Evolutionary conservation across 2,329 filamentous ascomycete genomes (phyloP), one percentile per base, ranked within the genome.

Genomic region (Paraphaeosphaeria sporulosa): DNA sequence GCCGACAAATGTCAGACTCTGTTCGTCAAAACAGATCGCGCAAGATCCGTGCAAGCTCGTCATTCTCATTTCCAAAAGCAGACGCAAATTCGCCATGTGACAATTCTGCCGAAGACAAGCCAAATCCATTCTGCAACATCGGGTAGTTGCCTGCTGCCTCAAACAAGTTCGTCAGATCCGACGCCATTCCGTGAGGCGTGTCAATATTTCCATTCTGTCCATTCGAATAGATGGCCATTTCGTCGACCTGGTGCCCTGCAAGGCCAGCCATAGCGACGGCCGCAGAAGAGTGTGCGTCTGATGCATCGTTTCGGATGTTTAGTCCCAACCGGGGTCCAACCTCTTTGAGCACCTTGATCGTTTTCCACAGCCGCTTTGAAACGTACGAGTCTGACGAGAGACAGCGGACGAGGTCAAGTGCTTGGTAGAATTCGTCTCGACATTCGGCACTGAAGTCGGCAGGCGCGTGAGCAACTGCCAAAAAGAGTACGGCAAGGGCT

Each of bases 391-490:
- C 88, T 32, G 86, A 86, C 3, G 88, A 91, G 57, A 94, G 83
- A 57, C 90, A 89, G 63, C 90, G 89, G 42, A 94, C 86, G 3
- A 94, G 81, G 56, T 92, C 89, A 0, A 94, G 84, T 0, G 89
- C 90, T 83, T 90, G 87, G 79, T 93, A 92, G 71, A 94, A 94
- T 75, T 94, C 91, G 47, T 90, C 87, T 19, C 90, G 85, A 64
- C 90, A 92, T 25, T 83, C 77, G 10, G 84, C 81, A 67, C 87
- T 90, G 74, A 93, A 94, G 27, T 88, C 84, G 0, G 90, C 85
- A 0, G 91, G 90, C 0, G 90, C 89, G 70, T 94, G 91, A 3
- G 89, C 90, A 0, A 90, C 90, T 1, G 90, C 91, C 0, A 94
- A 83, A 71, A 94, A 93, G 13, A 94, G 81, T 3, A 92, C 90